phyloP scores from a whole-genome alignment of 768 basidiomycete genomes.

The Suillus clintonianus region DNA sequence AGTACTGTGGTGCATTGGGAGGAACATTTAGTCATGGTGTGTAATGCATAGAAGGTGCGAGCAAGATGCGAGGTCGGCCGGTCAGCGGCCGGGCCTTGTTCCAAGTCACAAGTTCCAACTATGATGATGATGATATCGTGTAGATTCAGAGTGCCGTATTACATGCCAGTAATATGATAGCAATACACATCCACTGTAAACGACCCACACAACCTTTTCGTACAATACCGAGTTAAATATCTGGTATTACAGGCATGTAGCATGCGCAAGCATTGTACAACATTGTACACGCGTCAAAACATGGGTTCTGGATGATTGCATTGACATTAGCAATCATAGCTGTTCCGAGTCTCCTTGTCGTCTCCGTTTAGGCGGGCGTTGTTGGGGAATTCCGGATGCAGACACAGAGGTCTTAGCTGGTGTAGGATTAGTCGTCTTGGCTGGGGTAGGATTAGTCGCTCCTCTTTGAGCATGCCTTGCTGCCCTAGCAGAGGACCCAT shows the following conservation, averaged over 20 bases:
- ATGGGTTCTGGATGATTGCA: neutral
- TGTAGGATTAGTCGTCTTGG: neutral
- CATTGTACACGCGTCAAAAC: neutral
- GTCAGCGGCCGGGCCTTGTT: too few relatives aligned
- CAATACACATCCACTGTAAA: neutral
- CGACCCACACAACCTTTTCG: neutral
- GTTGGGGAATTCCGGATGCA: neutral
- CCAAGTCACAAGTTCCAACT: neutral
- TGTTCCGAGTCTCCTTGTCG: neutral
- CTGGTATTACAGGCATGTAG: neutral
- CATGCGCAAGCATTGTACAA: neutral
- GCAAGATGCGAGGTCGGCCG: neutral
- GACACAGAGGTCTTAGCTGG: neutral
- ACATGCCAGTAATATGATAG: neutral
- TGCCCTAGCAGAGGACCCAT: constrained; percentile 1
- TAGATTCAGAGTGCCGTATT: neutral
- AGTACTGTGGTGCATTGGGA: too few relatives aligned
- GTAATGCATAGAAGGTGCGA: too few relatives aligned
- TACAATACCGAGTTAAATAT: neutral
- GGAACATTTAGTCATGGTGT: too few relatives aligned
- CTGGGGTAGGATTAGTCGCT: neutral
- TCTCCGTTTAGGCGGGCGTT: neutral
- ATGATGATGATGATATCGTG: neutral
- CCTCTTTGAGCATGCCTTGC: neutral
- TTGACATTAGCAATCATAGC: neutral